phyloP scores from a whole-genome alignment of 106 monocot species.

The Amphibolis antarctica region DNA sequence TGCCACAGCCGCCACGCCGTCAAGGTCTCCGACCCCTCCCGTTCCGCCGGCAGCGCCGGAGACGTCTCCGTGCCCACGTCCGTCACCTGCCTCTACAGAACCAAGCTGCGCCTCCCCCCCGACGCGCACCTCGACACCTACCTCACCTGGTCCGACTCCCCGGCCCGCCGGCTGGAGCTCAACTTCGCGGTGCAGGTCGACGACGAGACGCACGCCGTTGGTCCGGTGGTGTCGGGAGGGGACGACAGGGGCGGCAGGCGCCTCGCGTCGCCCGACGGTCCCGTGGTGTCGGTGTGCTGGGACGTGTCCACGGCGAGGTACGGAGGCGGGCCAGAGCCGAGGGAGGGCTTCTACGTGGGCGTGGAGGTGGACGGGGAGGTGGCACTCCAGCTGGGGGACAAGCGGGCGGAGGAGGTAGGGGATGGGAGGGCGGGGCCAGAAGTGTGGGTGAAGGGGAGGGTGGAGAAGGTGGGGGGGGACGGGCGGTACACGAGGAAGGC shows the following conservation, averaged over 20 bases:
- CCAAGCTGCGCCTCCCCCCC: slow-evolving; percentile 19
- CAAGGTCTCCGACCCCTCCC: slow-evolving; percentile 45
- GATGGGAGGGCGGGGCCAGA: slow-evolving; percentile 2
- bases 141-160: slow-evolving; percentile 48
- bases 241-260: slow-evolving; percentile 26
- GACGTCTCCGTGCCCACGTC: slow-evolving; percentile 16
- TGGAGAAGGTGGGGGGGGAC: slow-evolving; percentile 25
- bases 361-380: slow-evolving; percentile 24
- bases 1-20: slow-evolving; percentile 66
- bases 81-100: slow-evolving; percentile 40
- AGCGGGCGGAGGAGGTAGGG: slow-evolving; percentile 3
- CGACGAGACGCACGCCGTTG: too few species aligned
- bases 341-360: slow-evolving; percentile 34
- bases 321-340: slow-evolving; percentile 32
- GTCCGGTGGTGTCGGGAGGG: too few species aligned
- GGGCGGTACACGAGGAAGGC: slow-evolving; percentile 23
- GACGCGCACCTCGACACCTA: slow-evolving; percentile 38
- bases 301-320: slow-evolving; percentile 53
- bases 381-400: slow-evolving; percentile 34
- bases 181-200: too few species aligned
- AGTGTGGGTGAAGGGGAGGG: slow-evolving; percentile 18
- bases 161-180: too few species aligned
- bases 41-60: slow-evolving; percentile 19
- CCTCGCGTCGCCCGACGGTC: slow-evolving; percentile 7
- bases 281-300: slow-evolving; percentile 24